These are phyloP conservation scores for Gleditsia sinensis DNA, from an alignment of 306 rosid species.

Conservation along the genomic window DNA sequence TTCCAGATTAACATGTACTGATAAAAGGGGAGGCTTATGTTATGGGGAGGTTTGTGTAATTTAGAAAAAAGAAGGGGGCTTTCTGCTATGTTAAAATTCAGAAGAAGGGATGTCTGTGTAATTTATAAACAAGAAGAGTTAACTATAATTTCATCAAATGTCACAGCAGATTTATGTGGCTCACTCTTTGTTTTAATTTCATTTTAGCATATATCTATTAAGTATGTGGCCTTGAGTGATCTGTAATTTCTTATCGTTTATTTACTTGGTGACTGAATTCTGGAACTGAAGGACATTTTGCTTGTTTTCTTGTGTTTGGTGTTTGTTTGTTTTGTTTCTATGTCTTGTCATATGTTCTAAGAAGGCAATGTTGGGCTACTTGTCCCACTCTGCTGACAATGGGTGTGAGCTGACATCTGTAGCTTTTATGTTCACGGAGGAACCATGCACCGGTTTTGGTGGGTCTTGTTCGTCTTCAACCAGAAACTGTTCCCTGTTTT, in stretches of 20 bases:
- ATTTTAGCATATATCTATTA: constrained; percentile 40
- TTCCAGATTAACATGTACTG: not conserved
- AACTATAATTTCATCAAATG: not conserved
- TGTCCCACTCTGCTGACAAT: constrained; percentile 82
- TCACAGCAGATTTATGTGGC: not conserved
- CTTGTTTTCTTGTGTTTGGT: constrained; percentile 71
- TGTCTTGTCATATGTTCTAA: constrained; percentile 68
- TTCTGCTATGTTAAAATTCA: not conserved
- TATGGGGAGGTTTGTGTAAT: not conserved
- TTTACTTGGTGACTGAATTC: constrained; percentile 50
- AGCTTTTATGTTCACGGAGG: constrained; percentile 75
- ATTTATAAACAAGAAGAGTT: not conserved
- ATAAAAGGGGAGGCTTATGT: not conserved
- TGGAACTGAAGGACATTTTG: constrained; percentile 66
- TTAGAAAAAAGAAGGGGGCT: not conserved
- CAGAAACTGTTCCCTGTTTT: constrained; percentile 57
- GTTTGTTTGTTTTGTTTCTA: constrained; percentile 70
- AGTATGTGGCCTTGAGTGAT: constrained; percentile 45
- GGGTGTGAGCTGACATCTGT: constrained; percentile 79
- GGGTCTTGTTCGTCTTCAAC: constrained; percentile 74
- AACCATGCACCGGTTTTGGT: constrained; percentile 72
- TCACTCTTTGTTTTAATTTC: constrained; percentile 30
- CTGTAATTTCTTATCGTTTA: constrained; percentile 33
- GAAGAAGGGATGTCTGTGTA: not conserved
- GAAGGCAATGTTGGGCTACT: constrained; percentile 79